Percentiles rank a stretch among this genome's conserved stretches.
Conservation (phyloP, 495 filamentous ascomycete species). For the Tetracladium marchalianum region DNA sequence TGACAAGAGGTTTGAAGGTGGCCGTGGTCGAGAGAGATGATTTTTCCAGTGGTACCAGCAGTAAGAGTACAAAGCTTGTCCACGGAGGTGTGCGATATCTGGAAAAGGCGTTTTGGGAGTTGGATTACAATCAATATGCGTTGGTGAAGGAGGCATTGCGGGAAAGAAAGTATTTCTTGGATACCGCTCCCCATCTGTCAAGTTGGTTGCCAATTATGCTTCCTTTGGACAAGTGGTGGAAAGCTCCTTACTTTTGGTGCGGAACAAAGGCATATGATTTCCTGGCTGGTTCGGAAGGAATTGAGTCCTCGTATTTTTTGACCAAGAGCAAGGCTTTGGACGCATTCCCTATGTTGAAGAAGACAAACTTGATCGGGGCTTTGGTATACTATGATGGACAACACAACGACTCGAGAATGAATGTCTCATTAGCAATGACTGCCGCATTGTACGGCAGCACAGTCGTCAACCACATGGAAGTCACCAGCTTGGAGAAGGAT, state of each 20-base stretch:
- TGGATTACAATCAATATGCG: constrained; percentile 92
- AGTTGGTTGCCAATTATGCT: constrained; percentile 97
- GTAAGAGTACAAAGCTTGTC: constrained; percentile 94
- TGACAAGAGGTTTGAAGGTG: constrained; percentile 84
- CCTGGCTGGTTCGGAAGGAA: constrained; percentile 88
- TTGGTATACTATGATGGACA: constrained; percentile 98
- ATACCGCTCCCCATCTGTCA: constrained; percentile 91
- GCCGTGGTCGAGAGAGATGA: constrained; percentile 93
- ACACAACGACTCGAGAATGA: constrained; percentile 98
- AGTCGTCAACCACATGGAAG: constrained; percentile 88
- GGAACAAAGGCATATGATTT: constrained; percentile 95
- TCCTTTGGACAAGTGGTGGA: constrained; percentile 92
- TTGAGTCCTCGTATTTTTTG: constrained; percentile 94
- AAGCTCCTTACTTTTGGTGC: constrained; percentile 94
- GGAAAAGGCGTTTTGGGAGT: constrained; percentile 93
- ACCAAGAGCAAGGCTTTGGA: constrained; percentile 91
- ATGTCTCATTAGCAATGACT: constrained; percentile 91
- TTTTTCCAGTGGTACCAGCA: constrained; percentile 87
- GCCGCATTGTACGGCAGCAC: constrained; percentile 89
- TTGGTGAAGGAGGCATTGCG: constrained; percentile 91
- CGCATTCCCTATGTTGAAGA: constrained; percentile 95
- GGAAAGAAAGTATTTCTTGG: constrained; percentile 91
- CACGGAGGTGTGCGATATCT: constrained; percentile 95
- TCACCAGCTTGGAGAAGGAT: constrained; percentile 76
- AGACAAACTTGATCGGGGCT: constrained; percentile 74